Evolutionary conservation across 2,329 filamentous ascomycete species (phyloP).

Genomic region (Rhytidhysteron rufulum): DNA sequence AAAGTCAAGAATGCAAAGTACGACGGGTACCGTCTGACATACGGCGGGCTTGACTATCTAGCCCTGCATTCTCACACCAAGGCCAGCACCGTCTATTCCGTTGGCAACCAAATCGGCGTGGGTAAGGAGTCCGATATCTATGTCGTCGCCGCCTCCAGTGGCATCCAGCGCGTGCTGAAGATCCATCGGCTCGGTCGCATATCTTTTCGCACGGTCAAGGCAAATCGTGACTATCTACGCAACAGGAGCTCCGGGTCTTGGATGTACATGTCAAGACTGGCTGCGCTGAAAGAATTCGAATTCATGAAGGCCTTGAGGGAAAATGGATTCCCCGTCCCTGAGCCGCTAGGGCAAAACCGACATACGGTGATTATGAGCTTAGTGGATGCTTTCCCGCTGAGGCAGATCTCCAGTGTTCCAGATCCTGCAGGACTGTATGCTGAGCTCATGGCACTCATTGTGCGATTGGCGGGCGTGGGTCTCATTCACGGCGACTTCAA

Average conservation of each 20-base stretch:
- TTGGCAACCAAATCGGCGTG: constrained; percentile 90
- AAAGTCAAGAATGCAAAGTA: constrained; percentile 95
- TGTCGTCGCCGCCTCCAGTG: constrained; percentile 77
- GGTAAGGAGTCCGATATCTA: constrained; percentile 98
- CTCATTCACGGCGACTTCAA: constrained; percentile 98
- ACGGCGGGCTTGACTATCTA: constrained; percentile 96
- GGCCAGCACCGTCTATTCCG: constrained; percentile 77
- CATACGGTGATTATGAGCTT: constrained; percentile 97
- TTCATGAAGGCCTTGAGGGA: constrained; percentile 86
- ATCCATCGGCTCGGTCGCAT: constrained; percentile 94
- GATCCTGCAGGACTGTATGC: constrained; percentile 83
- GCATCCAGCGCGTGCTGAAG: constrained; percentile 80
- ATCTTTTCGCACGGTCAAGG: constrained; percentile 93
- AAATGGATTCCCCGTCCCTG: constrained; percentile 85
- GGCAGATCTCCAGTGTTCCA: constrained; percentile 80
- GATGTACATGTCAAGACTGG: constrained; percentile 96
- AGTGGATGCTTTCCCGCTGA: constrained; percentile 85
- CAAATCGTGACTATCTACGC: constrained; percentile 90
- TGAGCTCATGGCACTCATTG: constrained; percentile 83
- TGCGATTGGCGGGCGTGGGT: constrained; percentile 78
- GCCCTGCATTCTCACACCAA: constrained; percentile 86
- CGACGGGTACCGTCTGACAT: constrained; percentile 94
- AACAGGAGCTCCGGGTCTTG: constrained; percentile 78
- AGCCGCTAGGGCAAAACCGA: constrained; percentile 81
- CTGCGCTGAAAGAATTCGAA: constrained; percentile 88